Evolutionary conservation across 2,329 filamentous ascomycete genomes (phyloP).

Genomic region (Botrytis cinerea): DNA sequence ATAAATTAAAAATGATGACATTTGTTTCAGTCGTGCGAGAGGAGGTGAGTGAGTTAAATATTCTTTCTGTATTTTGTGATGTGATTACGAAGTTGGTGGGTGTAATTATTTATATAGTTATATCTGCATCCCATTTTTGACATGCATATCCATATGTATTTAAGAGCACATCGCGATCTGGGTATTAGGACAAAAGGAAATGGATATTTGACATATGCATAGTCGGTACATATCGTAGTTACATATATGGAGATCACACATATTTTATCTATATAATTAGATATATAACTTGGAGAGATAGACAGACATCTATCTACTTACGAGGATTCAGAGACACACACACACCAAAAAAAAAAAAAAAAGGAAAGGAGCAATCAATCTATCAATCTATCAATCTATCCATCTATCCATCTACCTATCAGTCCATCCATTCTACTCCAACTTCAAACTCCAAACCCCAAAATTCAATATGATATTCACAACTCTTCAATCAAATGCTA

Average conservation of each 20-base stretch:
- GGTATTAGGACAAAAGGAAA: too few species aligned
- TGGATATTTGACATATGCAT: too few species aligned
- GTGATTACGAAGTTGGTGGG: neutral
- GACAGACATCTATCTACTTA: too few species aligned
- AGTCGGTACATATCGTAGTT: too few species aligned
- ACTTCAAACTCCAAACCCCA: too few species aligned
- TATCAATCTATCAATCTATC: neutral
- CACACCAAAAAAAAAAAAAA: too few species aligned
- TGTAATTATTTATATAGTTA: neutral
- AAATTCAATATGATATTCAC: neutral
- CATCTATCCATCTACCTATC: neutral
- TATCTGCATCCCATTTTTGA: neutral
- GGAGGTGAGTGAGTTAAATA: neutral
- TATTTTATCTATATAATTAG: too few species aligned
- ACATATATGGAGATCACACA: too few species aligned
- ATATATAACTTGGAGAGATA: too few species aligned
- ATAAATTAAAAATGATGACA: constrained; percentile 1
- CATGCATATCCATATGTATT: neutral
- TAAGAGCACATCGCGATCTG: too few species aligned
- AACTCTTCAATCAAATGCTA: neutral
- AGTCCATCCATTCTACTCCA: too few species aligned
- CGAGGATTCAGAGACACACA: neutral
- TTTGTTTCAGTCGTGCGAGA: neutral
- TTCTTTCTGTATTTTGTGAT: neutral
- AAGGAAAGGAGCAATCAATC: neutral